phyloP scores from a whole-genome alignment of 1,284 basidiomycete genomes.

The Cryptococcus sp. region DNA sequence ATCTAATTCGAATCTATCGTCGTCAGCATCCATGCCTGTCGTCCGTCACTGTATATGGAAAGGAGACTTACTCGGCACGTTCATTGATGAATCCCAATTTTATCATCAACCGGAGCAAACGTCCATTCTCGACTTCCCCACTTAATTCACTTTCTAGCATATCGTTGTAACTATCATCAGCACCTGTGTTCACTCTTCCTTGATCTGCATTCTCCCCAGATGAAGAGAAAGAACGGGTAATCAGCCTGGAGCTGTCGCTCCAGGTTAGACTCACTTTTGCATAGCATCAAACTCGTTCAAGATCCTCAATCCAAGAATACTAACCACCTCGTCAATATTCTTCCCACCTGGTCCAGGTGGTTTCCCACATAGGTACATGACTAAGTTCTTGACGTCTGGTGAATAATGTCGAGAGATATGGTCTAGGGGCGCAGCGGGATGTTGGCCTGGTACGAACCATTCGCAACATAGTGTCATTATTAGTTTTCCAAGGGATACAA shows the following conservation, averaged over 20 bases:
- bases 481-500: constrained; percentile 79
- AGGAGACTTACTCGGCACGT: constrained; percentile 74
- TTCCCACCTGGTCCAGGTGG: constrained; percentile 54
- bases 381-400: constrained; percentile 73
- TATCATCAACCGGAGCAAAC: constrained; percentile 83
- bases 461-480: constrained; percentile 73
- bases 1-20: constrained; percentile 87
- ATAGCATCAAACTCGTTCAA: constrained; percentile 78
- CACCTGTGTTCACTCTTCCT: neutral
- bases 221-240: neutral
- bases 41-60: constrained; percentile 74
- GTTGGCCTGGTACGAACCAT: constrained; percentile 38
- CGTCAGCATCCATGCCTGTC: neutral
- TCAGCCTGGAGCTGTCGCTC: too few species aligned
- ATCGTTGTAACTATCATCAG: constrained; percentile 63
- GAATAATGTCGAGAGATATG: constrained; percentile 70
- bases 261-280: constrained; percentile 57
- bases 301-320: constrained; percentile 70
- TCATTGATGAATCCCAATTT: constrained; percentile 99
- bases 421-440: constrained; percentile 71
- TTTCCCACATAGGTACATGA: constrained; percentile 72
- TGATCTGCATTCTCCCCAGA: neutral
- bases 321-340: constrained; percentile 73
- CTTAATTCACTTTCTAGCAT: constrained; percentile 76
- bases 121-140: constrained; percentile 92